phyloP scores from a whole-genome alignment of 805 yeast genomes.

The Zygoascus flipseniorum region DNA sequence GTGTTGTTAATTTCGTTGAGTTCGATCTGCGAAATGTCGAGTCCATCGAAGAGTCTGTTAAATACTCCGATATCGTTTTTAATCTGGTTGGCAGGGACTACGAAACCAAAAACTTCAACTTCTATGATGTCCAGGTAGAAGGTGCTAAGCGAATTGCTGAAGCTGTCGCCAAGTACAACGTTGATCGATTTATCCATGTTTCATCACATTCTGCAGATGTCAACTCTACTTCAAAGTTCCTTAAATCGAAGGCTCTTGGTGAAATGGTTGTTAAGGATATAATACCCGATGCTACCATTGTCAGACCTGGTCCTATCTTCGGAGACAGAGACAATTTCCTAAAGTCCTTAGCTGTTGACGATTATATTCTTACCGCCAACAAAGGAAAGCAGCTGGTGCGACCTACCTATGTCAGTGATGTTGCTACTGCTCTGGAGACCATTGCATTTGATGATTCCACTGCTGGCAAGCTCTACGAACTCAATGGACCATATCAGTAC shows the following conservation, averaged over 20 bases:
- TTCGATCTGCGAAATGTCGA: conserved; percentile 71
- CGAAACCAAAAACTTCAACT: conserved; percentile 69
- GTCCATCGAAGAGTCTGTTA: conserved; percentile 68
- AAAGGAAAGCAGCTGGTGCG: conserved; percentile 50
- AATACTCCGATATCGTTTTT: conserved; percentile 73
- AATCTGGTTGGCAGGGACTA: conserved; percentile 72
- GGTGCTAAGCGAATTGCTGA: conserved; percentile 69
- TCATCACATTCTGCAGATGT: conserved; percentile 71
- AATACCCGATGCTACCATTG: conserved; percentile 71
- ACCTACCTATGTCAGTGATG: conserved; percentile 73
- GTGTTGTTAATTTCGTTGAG: conserved; percentile 78
- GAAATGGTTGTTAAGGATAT: conserved; percentile 62
- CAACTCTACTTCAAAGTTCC: conserved; percentile 57
- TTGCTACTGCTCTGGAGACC: conserved; percentile 67
- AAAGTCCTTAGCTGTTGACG: conserved; percentile 47
- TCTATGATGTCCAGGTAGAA: conserved; percentile 78
- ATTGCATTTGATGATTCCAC: conserved; percentile 80
- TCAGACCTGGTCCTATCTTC: conserved; percentile 74
- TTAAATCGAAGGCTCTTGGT: conserved; percentile 71
- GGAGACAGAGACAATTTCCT: conserved; percentile 68
- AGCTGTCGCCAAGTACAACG: conserved; percentile 60
- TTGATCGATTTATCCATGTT: conserved; percentile 68
- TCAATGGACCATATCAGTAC: conserved; percentile 62
- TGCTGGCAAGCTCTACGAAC: conserved; percentile 65
- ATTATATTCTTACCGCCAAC: conserved; percentile 58